Evolutionary conservation across 352 stramenopile species (phyloP), one percentile per base, ranked within the genome.

Genomic region (Phytophthora pini): DNA sequence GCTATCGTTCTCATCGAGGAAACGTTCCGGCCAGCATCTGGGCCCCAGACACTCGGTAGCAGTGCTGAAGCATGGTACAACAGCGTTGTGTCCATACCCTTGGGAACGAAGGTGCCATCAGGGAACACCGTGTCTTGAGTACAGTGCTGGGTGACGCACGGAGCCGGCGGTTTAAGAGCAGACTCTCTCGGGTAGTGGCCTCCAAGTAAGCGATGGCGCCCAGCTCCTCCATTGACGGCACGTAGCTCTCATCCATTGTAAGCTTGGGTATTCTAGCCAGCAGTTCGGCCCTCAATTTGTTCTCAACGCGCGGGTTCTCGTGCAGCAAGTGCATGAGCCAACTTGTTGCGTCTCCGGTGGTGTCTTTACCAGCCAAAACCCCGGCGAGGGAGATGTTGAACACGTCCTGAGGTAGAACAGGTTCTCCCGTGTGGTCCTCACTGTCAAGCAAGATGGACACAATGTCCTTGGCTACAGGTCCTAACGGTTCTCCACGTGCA

Each of bases 351-450:
- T 74, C 67, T 31, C 55, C 66, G 17, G 85, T 89, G 1, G 86
- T 92, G 69, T 94, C 84, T 46, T 82, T 74, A 0, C 86, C 86
- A 20, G 82, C 86, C 34, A 93, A 69, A 7, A 92, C 47, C 8
- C 88, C 80, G 15, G 72, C 86, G 5, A 93, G 62, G 3, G 90
- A 71, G 43, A 94, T 84, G 47, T 92, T 82, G 17, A 77, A 78
- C 38, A 93, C 61, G 17, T 81, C 80, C 11, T 45, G 68, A 3
- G 74, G 74, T 4, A 47, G 27, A 5, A 84, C 61, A 1, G 55
- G 46, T 26, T 70, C 43, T 2, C 56, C 60, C 2, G 54, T 71
- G 4, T 36, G 38, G 34, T 79, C 70, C 8, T 61, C 43, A 24
- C 34, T 61, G 4, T 86, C 74, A 8, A 86, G 47, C 4, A 83